Base-by-base conservation (phyloP, 2,329 filamentous ascomycete genomes). In the Aspergillus texensis region DNA sequence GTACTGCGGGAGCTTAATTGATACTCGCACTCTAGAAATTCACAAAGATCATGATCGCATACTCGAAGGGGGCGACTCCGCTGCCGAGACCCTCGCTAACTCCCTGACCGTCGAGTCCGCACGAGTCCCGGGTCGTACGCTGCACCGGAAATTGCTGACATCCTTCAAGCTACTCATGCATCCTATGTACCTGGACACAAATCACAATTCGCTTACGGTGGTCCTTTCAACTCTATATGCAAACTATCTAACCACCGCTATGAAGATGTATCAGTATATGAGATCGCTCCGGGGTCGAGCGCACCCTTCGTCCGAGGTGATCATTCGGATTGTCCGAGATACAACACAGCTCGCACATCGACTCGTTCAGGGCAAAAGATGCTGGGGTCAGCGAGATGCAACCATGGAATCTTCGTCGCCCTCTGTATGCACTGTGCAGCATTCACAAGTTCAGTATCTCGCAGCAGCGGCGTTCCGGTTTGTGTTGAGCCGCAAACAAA, bases 151-250 rank as follows among this genome's bases (percentile, higher is more conserved):
- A 78, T 84, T 92, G 16, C 80, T 97, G 48, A 81, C 82, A 67
- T 75, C 88, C 4, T 93, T 98, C 82, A 94, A 93, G 75, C 88
- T 95, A 58, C 92, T 96, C 74, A 89, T 93, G 58, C 91, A 95
- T 70, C 68, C 71, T 8, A 80, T 80, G 78, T 80, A 79, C 63
- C 68, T 79, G 2, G 77, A 79, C 56, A 91, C 91, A 5, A 79
- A 83, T 4, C 89, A 94, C 81, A 98, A 98, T 79, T 86, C 88
- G 4, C 74, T 85, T 9, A 69, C 75, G 4, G 91, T 89, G 0
- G 90, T 95, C 14, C 81, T 94, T 5, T 77, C 80, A n/a, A 96
- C 95, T 69, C 80, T 97, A 4, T 86, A 89, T 71, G 84, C 85
- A n/a, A 88, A 88, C 36, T 94, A 97, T 71, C 72, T 82, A 21